Conservation (phyloP, 73 alveolate species). For the Paramecium pentaurelia region DNA sequence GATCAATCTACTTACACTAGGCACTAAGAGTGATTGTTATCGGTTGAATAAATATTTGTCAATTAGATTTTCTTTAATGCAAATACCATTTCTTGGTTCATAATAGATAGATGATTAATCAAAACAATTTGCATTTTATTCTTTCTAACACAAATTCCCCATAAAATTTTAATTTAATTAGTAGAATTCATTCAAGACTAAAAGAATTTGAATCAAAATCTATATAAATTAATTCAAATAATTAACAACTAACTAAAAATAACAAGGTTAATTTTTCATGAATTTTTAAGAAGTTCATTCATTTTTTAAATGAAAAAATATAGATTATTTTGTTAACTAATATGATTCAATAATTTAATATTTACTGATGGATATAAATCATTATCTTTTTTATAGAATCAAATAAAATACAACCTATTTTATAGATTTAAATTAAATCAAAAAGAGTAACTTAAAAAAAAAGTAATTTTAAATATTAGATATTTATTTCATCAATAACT, state of each 20-base stretch:
- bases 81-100: neutral
- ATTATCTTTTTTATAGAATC: neutral
- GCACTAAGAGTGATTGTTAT: neutral
- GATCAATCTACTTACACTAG: neutral
- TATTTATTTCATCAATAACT: too few species aligned
- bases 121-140: neutral
- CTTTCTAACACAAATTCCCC: slow-evolving; percentile 5
- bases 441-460: too few species aligned
- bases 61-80: neutral
- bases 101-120: neutral
- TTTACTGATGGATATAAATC: neutral
- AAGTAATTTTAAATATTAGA: too few species aligned
- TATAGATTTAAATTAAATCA: too few species aligned
- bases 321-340: too few species aligned
- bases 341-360: too few species aligned
- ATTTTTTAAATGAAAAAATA: too few species aligned
- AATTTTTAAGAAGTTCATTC: too few species aligned
- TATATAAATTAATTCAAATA: too few species aligned
- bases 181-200: neutral
- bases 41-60: neutral
- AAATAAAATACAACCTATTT: too few species aligned
- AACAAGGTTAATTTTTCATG: too few species aligned
- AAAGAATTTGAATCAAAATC: neutral
- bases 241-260: neutral
- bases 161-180: neutral